Percentiles rank a stretch among this genome's conserved stretches.
Evolutionary conservation across 495 filamentous ascomycete genomes (phyloP).

Genomic region (Penicillium ochrochloron): DNA sequence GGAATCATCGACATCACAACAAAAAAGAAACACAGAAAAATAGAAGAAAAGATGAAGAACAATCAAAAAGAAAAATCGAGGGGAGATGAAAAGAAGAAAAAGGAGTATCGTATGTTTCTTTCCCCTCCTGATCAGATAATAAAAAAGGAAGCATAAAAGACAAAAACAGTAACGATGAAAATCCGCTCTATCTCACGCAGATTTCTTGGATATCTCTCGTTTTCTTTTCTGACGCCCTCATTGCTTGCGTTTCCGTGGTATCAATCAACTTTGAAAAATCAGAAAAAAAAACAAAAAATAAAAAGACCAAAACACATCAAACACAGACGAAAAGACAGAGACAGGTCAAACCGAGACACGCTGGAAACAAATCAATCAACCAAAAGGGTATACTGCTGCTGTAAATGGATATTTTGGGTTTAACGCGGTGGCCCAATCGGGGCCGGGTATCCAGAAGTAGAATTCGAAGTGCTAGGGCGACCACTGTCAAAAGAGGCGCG

Average conservation of each 20-base stretch:
- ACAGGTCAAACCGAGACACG: conserved; percentile 29
- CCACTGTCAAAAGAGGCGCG: conserved; percentile 87
- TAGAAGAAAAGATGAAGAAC: conserved; percentile 9
- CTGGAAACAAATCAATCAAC: conserved; percentile 51
- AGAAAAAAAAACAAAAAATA: conserved; percentile 21
- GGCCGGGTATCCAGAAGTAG: conserved; percentile 92
- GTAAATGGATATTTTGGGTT: conserved; percentile 61
- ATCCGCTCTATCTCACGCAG: conserved; percentile 33
- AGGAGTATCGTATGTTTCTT: conserved; percentile 8
- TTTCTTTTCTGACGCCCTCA: conserved; percentile 41
- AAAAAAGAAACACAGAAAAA: conserved; percentile 17
- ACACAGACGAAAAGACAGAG: conserved; percentile 25
- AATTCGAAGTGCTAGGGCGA: conserved; percentile 92
- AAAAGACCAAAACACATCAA: background rate
- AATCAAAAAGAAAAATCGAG: conserved; percentile 8
- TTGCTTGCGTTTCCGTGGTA: conserved; percentile 49
- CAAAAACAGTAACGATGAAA: conserved; percentile 18
- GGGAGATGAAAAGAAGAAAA: background rate
- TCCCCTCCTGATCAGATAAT: conserved; percentile 7
- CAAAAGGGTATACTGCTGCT: conserved; percentile 64
- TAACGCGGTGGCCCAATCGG: conserved; percentile 86
- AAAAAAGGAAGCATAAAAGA: conserved; percentile 16
- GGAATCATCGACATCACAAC: conserved; percentile 17
- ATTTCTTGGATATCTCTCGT: conserved; percentile 43
- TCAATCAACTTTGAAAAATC: conserved; percentile 40